Evolutionary conservation across 768 basidiomycete genomes (phyloP), one percentile per base, ranked within the genome.

Genomic region (Tricholoma saponaceum): DNA sequence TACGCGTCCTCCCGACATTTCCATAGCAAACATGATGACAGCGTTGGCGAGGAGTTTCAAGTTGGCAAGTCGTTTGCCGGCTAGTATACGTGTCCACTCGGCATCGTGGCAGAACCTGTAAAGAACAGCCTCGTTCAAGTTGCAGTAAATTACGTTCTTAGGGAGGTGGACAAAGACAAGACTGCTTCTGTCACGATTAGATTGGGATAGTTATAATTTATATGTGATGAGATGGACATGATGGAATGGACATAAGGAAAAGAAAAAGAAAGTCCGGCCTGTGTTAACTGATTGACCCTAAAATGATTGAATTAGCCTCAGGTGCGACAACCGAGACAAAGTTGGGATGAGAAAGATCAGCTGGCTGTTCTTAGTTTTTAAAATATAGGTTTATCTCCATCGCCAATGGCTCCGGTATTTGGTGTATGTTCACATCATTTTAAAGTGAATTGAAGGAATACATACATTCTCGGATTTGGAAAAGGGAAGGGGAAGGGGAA

Each of bases 331-430:
- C 10, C 43, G 20, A 9, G 18, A 53, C 25, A 13, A 30, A 22
- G 9, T 58, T 22, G 22, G 55, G 32, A 54, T 54, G 30, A 59
- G 67, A 56, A 55, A 57, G 63, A 69, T 83, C 81, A 82, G 80
- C 72, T 83, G 80, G 80, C 81, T 82, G 80, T 82, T 82, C 80
- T 83, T 82, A 82, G 81, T 81, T 73, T 78, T 79, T 76, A 69
- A 44, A 70, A 63, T 65, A 57, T 61, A 52, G 64, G 26, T 3
- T 66, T 75, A 59, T 79, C 79, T 74, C 72, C 79, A 79, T 74
- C 66, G 74, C 75, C 73, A 67, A 60, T 60, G 69, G 74, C 75
- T 79, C 67, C 74, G 72, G 79, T 71, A 63, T 71, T 70, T 69
- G 68, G 76, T 76, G 76, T 73, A 73, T 69, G 62, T 74, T 76